Evolutionary conservation across 495 filamentous ascomycete species (phyloP).

Genomic region (Xylaria cubensis): DNA sequence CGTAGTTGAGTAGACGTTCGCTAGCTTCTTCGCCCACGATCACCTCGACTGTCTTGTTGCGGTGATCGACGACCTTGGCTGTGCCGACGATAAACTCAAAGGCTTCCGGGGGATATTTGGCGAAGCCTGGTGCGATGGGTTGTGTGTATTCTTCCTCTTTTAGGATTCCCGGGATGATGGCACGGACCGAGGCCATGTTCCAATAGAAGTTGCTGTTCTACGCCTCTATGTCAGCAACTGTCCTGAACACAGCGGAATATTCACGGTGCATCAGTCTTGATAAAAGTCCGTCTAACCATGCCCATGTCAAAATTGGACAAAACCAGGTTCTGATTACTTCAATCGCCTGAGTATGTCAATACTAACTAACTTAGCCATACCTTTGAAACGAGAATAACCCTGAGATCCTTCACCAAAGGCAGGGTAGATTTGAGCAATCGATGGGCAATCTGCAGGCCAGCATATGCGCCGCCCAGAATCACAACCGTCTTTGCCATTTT

Average conservation of each 20-base stretch:
- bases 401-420: conserved; percentile 45
- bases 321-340: background rate
- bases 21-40: conserved; percentile 24
- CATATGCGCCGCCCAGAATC: conserved; percentile 61
- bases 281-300: background rate
- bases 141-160: conserved; percentile 56
- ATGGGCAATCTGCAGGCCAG: conserved; percentile 60
- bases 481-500: conserved; percentile 46
- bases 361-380: conserved; percentile 35
- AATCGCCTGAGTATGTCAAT: background rate
- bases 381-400: conserved; percentile 55
- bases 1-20: conserved; percentile 39
- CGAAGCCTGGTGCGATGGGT: conserved; percentile 48
- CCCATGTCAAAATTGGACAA: background rate
- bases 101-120: conserved; percentile 45
- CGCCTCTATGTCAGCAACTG: conserved; percentile 34
- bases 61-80: conserved; percentile 45
- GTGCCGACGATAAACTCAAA: conserved; percentile 53
- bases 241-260: background rate
- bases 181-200: conserved; percentile 62
- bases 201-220: conserved; percentile 63
- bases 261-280: background rate
- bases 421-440: conserved; percentile 55
- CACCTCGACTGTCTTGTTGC: conserved; percentile 39
- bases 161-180: conserved; percentile 56